Percentiles rank a stretch among this genome's conserved stretches.
Conservation (phyloP, 257 asterid genomes). For the Solanum medicagineum region DNA sequence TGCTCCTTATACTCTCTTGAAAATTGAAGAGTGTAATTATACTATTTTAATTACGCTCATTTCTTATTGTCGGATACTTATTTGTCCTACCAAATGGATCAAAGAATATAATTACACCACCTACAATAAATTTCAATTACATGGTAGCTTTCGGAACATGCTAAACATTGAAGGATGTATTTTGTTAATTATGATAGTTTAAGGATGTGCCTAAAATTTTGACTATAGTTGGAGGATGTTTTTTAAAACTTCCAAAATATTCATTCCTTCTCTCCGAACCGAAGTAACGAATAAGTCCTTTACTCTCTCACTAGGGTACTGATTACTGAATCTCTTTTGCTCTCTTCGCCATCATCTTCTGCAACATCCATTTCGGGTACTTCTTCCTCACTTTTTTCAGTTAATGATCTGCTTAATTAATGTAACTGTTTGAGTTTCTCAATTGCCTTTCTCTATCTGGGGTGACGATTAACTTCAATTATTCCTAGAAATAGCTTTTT, state of each 20-base stretch:
- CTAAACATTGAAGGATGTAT: not conserved
- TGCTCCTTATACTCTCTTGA: no score
- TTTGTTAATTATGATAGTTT: not conserved
- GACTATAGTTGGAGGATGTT: not conserved
- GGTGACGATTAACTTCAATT: not conserved
- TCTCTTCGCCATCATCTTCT: not conserved
- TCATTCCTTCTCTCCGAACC: not conserved
- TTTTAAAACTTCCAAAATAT: not conserved
- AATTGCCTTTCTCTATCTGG: not conserved
- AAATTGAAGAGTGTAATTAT: no score
- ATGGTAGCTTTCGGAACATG: no score
- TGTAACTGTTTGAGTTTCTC: not conserved
- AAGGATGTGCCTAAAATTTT: not conserved
- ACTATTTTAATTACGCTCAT: no score
- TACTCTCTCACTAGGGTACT: not conserved
- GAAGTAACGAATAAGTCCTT: not conserved
- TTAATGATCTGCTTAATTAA: not conserved
- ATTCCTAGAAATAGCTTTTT: not conserved
- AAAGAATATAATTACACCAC: no score
- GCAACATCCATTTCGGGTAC: not conserved
- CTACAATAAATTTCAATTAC: no score
- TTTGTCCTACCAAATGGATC: no score
- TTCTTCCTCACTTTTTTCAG: not conserved
- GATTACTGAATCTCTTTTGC: not conserved
- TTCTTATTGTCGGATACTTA: no score